Percentiles rank a stretch among this genome's conserved stretches.
These are phyloP conservation scores for Thuja plicata DNA, from an alignment of 83 land plant genomes.

Conservation along the genomic window DNA sequence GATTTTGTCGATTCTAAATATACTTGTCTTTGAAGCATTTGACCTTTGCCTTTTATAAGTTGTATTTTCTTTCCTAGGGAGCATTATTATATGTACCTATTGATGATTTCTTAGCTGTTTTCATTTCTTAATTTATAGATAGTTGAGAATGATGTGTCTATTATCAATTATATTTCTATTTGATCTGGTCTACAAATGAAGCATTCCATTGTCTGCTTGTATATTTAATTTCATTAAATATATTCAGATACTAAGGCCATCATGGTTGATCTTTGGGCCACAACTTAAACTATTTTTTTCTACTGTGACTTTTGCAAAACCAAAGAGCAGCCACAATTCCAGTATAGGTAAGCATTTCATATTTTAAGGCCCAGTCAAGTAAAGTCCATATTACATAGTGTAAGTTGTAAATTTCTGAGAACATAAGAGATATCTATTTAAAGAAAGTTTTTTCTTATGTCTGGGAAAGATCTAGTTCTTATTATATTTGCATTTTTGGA, in stretches of 20 bases:
- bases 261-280: slow-evolving; percentile 10
- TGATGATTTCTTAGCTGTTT: too few relatives aligned
- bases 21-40: neutral
- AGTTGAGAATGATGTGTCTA: too few relatives aligned
- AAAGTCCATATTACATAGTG: neutral
- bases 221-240: neutral
- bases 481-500: too few relatives aligned
- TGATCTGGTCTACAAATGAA: too few relatives aligned
- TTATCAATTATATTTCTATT: neutral
- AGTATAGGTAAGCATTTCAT: slow-evolving; percentile 69
- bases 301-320: slow-evolving; percentile 92
- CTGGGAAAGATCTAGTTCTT: neutral
- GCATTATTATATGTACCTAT: neutral
- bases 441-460: neutral
- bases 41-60: neutral
- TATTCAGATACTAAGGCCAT: neutral
- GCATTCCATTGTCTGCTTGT: neutral
- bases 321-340: slow-evolving; percentile 97
- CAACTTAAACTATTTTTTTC: slow-evolving; percentile 95
- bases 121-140: too few relatives aligned
- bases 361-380: neutral
- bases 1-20: too few relatives aligned
- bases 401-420: neutral
- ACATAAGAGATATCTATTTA: neutral
- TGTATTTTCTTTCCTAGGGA: neutral